Conservation (phyloP, 2,329 filamentous ascomycete species). For the Alternaria ventricosa region DNA sequence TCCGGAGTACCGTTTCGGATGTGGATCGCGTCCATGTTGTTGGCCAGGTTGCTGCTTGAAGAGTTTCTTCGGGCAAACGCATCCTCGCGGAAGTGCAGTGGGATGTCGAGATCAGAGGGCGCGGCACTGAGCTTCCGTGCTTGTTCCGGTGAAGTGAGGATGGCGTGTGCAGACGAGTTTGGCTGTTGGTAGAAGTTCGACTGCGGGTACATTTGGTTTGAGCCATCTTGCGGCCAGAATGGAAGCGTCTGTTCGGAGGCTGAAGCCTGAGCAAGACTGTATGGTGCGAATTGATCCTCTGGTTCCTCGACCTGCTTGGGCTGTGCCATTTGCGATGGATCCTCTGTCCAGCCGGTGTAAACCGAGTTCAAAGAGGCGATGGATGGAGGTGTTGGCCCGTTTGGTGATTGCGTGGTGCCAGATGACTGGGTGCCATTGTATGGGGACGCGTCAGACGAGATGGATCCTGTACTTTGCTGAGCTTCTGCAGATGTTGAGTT, state of each 20-base stretch:
- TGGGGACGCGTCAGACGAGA: conserved; percentile 45
- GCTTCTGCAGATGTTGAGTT: conserved; percentile 32
- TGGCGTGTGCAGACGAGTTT: conserved; percentile 45
- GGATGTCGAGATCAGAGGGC: conserved; percentile 41
- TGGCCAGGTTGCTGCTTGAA: conserved; percentile 48
- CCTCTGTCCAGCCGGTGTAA: conserved; percentile 48
- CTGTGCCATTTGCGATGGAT: conserved; percentile 29
- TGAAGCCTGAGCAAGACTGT: conserved; percentile 38
- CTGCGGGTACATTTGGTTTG: conserved; percentile 31
- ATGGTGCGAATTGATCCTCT: conserved; percentile 41
- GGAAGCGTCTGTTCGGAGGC: conserved; percentile 40
- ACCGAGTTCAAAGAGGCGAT: conserved; percentile 46
- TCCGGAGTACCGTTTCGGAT: conserved; percentile 45
- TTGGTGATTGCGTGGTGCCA: conserved; percentile 41
- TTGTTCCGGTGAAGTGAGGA: conserved; percentile 44
- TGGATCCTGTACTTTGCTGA: conserved; percentile 39
- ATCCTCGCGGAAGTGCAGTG: conserved; percentile 42
- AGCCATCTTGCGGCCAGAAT: conserved; percentile 36
- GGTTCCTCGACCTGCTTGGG: conserved; percentile 35
- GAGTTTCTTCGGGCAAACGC: conserved; percentile 45
- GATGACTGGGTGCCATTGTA: conserved; percentile 44
- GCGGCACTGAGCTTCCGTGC: conserved; percentile 38
- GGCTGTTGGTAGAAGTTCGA: conserved; percentile 45
- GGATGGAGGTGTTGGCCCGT: conserved; percentile 40
- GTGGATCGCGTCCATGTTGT: conserved; percentile 48